Percentiles rank a stretch among this genome's conserved stretches.
Conservation (phyloP, 163 green algal genomes). For the Scenedesmus sp. region DNA sequence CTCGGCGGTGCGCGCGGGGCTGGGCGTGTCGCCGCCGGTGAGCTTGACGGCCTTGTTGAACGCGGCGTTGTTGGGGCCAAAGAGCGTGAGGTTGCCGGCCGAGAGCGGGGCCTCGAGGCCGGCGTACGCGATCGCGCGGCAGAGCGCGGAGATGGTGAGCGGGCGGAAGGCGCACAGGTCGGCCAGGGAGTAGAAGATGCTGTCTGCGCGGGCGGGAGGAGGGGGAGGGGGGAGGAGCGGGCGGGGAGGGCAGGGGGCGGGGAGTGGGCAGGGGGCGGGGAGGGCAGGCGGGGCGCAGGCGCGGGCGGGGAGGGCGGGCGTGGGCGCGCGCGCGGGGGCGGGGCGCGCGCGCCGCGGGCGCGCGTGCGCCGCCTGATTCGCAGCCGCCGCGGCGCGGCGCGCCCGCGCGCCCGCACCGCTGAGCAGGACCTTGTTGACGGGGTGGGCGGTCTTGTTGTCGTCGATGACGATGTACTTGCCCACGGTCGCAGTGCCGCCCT, state of each 20-base stretch:
- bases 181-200: background rate
- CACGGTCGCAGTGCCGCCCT: constrained; percentile 17
- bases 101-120: background rate
- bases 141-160: constrained; percentile 3
- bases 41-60: constrained; percentile 5
- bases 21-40: background rate
- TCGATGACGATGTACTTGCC: background rate
- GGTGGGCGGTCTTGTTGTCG: constrained; percentile 11
- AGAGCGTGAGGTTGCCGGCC: constrained; percentile 5
- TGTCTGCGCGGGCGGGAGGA: too few relatives aligned
- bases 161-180: background rate
- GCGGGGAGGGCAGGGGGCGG: too few relatives aligned
- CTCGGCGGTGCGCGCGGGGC: background rate
- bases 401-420: too few relatives aligned
- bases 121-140: background rate
- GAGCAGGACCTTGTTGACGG: constrained; percentile 27
- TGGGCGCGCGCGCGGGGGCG: too few relatives aligned
- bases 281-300: too few relatives aligned
- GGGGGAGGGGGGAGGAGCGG: too few relatives aligned
- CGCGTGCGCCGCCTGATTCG: too few relatives aligned
- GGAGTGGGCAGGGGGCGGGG: too few relatives aligned
- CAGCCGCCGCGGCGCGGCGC: too few relatives aligned
- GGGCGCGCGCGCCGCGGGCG: too few relatives aligned
- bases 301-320: too few relatives aligned
- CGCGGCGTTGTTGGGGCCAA: constrained; percentile 35